These are phyloP conservation scores for Quambalaria eucalypti DNA, from an alignment of 1,284 basidiomycete genomes.

Conservation along the genomic window DNA sequence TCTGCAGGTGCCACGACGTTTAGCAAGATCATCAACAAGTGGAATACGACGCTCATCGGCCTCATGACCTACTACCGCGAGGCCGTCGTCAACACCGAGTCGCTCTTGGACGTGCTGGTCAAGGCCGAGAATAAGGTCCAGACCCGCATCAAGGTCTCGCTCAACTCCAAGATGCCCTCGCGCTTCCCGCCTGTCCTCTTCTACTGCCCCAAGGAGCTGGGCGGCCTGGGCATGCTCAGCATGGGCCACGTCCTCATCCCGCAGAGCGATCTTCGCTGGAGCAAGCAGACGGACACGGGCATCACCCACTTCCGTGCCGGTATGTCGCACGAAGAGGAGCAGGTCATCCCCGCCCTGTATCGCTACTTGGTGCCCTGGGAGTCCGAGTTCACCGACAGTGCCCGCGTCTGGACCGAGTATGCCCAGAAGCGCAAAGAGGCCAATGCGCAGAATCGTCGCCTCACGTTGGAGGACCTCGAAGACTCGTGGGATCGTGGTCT, in stretches of 20 bases:
- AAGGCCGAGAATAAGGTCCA: slow-evolving; percentile 54
- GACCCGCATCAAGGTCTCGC: slow-evolving; percentile 95
- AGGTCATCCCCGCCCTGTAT: slow-evolving; percentile 76
- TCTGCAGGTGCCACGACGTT: slow-evolving; percentile 97
- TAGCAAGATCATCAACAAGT: slow-evolving; percentile 99
- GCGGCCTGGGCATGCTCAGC: slow-evolving; percentile 96
- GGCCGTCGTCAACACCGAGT: slow-evolving; percentile 95
- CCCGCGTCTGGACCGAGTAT: slow-evolving; percentile 98
- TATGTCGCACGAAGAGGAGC: slow-evolving; percentile 65
- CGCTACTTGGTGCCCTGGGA: slow-evolving; percentile 98
- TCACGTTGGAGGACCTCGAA: slow-evolving; percentile 93
- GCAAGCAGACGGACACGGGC: slow-evolving; percentile 90
- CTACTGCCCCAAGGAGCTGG: slow-evolving; percentile 50
- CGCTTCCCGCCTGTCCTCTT: slow-evolving; percentile 77
- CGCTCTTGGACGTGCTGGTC: slow-evolving; percentile 55
- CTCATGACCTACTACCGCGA: slow-evolving; percentile 95
- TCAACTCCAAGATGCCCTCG: slow-evolving; percentile 98
- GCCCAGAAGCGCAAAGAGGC: slow-evolving; percentile 99
- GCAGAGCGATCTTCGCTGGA: slow-evolving; percentile 92
- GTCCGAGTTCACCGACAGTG: slow-evolving; percentile 94
- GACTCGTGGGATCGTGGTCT: slow-evolving; percentile 98
- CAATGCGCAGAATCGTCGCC: slow-evolving; percentile 89
- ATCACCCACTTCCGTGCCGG: slow-evolving; percentile 89
- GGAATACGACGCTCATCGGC: slow-evolving; percentile 70
- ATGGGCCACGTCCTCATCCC: slow-evolving; percentile 99